These are phyloP conservation scores for Phoma herbarum DNA, from an alignment of 2,329 filamentous ascomycete genomes.

Conservation along the genomic window DNA sequence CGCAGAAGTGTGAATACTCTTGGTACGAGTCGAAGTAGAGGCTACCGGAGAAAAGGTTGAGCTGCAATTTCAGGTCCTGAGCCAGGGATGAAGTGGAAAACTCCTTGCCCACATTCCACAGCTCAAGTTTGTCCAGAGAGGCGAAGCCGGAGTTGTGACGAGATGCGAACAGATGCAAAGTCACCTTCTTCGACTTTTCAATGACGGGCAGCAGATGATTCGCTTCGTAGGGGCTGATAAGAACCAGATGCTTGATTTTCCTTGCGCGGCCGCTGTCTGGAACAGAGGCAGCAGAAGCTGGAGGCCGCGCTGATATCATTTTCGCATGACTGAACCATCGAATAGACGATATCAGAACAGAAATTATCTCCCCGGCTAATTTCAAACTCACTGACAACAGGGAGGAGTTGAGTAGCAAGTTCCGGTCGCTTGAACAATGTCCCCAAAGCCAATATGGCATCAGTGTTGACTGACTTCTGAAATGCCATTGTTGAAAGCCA, in stretches of 20 bases:
- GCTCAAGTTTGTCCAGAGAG: conserved; percentile 56
- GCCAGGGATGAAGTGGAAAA: conserved; percentile 21
- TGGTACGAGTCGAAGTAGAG: conserved; percentile 66
- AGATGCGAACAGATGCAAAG: conserved; percentile 63
- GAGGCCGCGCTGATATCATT: too few relatives aligned
- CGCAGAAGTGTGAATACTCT: conserved; percentile 58
- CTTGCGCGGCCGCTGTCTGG: background rate
- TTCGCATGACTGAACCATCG: too few relatives aligned
- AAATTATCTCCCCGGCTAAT: too few relatives aligned
- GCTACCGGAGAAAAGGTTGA: conserved; percentile 74
- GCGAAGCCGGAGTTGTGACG: conserved; percentile 51
- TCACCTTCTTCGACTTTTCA: conserved; percentile 41
- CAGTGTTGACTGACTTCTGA: too few relatives aligned
- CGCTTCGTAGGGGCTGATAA: conserved; percentile 70
- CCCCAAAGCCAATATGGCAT: too few relatives aligned
- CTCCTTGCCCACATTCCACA: conserved; percentile 52
- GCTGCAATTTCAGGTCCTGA: conserved; percentile 53
- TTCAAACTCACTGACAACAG: too few relatives aligned
- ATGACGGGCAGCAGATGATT: conserved; percentile 60
- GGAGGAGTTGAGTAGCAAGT: conserved; percentile 32
- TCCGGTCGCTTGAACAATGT: conserved; percentile 32
- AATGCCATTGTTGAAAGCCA: conserved; percentile 43
- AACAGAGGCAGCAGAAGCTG: too few relatives aligned
- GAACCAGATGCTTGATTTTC: conserved; percentile 49
- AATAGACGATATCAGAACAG: too few relatives aligned